Evolutionary conservation across 83 land plant genomes (phyloP), one percentile per base, ranked within the genome.

Genomic region (Larix sibirica): DNA sequence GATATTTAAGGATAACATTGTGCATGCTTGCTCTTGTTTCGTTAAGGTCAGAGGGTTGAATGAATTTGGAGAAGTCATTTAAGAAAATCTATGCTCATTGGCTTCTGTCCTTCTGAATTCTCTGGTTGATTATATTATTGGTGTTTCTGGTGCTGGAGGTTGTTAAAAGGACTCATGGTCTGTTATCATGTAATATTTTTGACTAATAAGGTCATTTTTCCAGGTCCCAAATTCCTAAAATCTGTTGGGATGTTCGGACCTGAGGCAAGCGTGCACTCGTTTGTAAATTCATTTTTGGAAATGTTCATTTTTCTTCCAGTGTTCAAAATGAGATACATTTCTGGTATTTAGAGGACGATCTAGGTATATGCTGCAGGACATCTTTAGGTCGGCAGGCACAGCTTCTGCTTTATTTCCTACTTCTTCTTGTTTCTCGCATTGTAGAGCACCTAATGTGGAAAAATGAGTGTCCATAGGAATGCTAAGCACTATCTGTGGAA

Each of bases 221-320:
- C 36, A 77, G 63, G 63, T 56, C 38, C 63, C 58, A 26, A 31
- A 14, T 56, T 59, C 63, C 61, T 26, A 26, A 58, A 77, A 59
- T 77, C 5, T 26, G 31, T 42, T 20, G 24, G 62, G n/a, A 77
- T 77, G 33, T 73, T 73, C 44, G 80, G 80, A 54, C 80, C 36
- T 58, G 79, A 54, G 80, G 80, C 62, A 59, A 28, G 62, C 62
- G 10, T 77, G 80, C 80, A 77, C 21, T 77, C 56, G n/a, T 58
- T 54, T 77, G 80, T 77, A 77, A 58, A 77, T 73, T 58, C 8
- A 77, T 77, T 77, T 77, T 77, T 77, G 80, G 40, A 77, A 54
- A 10, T 54, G 58, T 54, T 54, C 58, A 54, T 54, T 54, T 54
- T 54, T 54, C 58, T 54, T 54, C 58, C 14, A 12, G 58, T 54